Base-by-base conservation (phyloP, 306 rosid species). In the Prunus dulcis region DNA sequence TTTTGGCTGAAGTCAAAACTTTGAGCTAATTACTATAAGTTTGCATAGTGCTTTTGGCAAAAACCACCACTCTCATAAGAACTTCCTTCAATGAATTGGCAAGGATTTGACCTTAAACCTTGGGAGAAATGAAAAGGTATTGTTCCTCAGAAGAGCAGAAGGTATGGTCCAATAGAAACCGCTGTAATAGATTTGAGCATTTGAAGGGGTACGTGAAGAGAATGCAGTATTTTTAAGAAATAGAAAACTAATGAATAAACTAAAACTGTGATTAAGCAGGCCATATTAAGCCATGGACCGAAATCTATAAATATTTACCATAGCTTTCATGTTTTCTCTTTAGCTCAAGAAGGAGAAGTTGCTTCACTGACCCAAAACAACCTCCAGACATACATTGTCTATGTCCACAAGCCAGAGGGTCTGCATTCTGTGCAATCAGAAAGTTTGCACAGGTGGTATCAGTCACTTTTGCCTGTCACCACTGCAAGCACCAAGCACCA, bases 391-490 rank as follows among this genome's bases (percentile, higher is more conserved):
- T 81, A 68, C 79, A 84, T 89, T 77, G 79, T 89, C 45, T 86
- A 79, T 5, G 89, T 89, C 6, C 51, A 75, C n/a, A 86, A 73
- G 67, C 88, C 89, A 38, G 43, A 38, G 43, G 12, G 82, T 80
- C 41, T 19, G 12, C 28, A 58, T 15, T 14, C 73, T 0, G 19
- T 62, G 12, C 47, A 69, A 28, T 57, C 75, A 46, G 69, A 86
- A 6, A 86, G 85, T 70, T 63, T 88, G 19, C 62, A 82, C 15
- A 79, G 67, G 49, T 89, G 96, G 91, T 79, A 91, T 38, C 78
- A 18, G 1, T 84, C 93, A 45, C 84, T 91, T 80, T 61, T 89
- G 79, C 89, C 91, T 11, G 49, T 76, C 1, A 81, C 80, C 2
- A 13, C 23, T 13, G 79, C 63, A 75, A 80, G 76, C 79, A 76